phyloP scores from a whole-genome alignment of 805 yeast species.

The Peterozyma toletana region DNA sequence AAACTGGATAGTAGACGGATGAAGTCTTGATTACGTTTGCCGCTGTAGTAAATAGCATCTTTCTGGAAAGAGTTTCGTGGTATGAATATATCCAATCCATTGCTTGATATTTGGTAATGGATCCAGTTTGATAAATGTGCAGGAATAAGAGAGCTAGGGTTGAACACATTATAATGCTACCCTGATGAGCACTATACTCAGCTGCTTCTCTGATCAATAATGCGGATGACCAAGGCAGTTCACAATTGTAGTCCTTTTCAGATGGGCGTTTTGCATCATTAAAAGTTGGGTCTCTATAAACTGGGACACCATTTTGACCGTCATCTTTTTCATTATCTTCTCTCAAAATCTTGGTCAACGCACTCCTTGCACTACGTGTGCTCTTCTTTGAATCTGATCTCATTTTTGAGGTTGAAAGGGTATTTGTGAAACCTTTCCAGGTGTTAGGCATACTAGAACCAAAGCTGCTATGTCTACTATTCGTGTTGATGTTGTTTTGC shows the following conservation, averaged over 20 bases:
- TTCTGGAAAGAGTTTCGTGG: conserved; percentile 43
- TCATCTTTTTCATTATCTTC: conserved; percentile 10
- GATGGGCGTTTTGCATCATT: not conserved
- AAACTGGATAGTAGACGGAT: conserved; percentile 19
- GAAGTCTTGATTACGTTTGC: conserved; percentile 44
- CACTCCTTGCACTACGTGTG: conserved; percentile 19
- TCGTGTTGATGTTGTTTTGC: not conserved
- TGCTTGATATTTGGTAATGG: conserved; percentile 22
- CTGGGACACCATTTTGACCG: conserved; percentile 1
- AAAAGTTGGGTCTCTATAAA: no score
- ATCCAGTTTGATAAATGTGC: conserved; percentile 23
- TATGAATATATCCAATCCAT: conserved; percentile 54
- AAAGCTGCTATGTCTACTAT: conserved; percentile 4
- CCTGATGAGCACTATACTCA: conserved; percentile 51
- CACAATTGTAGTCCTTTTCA: conserved; percentile 9
- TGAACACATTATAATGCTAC: conserved; percentile 57
- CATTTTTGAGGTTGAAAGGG: conserved; percentile 8
- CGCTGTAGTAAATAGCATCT: conserved; percentile 47
- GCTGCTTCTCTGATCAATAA: conserved; percentile 42
- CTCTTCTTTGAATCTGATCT: conserved; percentile 14
- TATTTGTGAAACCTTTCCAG: conserved; percentile 2
- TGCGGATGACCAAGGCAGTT: conserved; percentile 51
- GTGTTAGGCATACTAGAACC: conserved; percentile 1
- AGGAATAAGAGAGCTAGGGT: conserved; percentile 50
- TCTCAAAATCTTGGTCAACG: conserved; percentile 19